Base-by-base conservation (phyloP, 345 rosid genomes). In the Erysimum cheiranthoides region DNA sequence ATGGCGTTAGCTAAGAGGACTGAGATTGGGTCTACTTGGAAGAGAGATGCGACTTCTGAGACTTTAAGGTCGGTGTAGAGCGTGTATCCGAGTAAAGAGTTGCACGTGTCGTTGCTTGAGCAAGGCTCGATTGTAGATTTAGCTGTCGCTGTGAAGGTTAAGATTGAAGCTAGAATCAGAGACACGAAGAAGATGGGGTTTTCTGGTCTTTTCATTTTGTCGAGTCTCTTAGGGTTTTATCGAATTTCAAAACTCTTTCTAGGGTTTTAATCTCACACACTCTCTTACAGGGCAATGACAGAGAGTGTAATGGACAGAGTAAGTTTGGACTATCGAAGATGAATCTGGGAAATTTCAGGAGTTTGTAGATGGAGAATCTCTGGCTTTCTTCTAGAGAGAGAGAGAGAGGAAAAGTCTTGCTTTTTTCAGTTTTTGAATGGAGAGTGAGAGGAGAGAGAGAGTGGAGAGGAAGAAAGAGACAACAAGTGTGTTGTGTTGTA, bases 61-160 rank as follows among this genome's bases (percentile, higher is more conserved):
- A 95, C 99, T 49, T 95, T 95, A 60, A 95, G 96, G 87, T 95
- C 96, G 2, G 97, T 90, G 90, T 95, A 90, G 59, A 95, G 97
- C 0, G 93, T 90, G 90, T 95, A 95, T 58, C 97, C 99, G 60
- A 95, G 91, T 53, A 95, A 61, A 34, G 97, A 89, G 82, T 83
- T 87, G 85, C 99, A 95, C 50, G 93, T 78, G 75, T 90, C 93
- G 18, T 89, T 84, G 86, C 88, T 90, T 10, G 99, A 88, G 81
- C 99, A 95, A 4, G 99, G 99, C 82, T 95, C 99, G 12, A 95
- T 92, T 3, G 97, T 92, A 6, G 99, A 95, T 80, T 95, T 95
- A 7, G 97, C 62, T 2, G 71, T 65, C 6, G 79, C 88, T 0
- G 68, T 50, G 34, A 40, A 71, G 36, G 63, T 71, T 17, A 68